Evolutionary conservation across 169 alveolate species (phyloP).

Genomic region (Plasmodium falciparum): DNA sequence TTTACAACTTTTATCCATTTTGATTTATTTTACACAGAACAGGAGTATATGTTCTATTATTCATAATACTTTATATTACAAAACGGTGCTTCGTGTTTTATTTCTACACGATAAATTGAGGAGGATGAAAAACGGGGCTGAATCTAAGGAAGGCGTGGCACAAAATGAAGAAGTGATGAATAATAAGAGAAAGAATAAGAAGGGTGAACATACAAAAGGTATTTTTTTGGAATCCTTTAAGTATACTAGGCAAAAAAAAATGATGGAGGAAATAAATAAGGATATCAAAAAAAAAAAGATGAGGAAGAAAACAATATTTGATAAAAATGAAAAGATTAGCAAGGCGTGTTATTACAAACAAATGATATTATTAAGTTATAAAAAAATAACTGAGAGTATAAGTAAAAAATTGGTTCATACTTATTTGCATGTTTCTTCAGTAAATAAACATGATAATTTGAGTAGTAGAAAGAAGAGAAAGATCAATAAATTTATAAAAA

Average conservation of each 20-base stretch:
- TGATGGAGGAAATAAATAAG: not conserved
- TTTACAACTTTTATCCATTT: slow-evolving; percentile 52
- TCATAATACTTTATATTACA: slow-evolving; percentile 48
- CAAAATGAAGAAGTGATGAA: not conserved
- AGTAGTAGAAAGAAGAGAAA: not conserved
- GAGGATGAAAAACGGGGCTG: not conserved
- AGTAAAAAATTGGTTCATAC: slow-evolving; percentile 43
- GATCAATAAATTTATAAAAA: slow-evolving; percentile 4
- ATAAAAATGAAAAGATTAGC: not conserved
- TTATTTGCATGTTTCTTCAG: slow-evolving; percentile 1
- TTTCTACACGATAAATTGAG: not conserved
- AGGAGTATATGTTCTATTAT: slow-evolving; percentile 9
- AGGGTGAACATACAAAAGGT: too few relatives aligned
- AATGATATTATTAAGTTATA: slow-evolving; percentile 31
- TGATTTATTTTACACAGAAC: slow-evolving; percentile 58
- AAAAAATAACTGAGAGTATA: slow-evolving; percentile 29
- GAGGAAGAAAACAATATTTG: not conserved
- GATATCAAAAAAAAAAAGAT: not conserved
- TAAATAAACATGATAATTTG: not conserved
- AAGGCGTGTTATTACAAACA: not conserved
- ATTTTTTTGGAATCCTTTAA: too few relatives aligned
- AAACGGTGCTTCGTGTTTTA: slow-evolving; percentile 14
- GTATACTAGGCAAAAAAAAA: too few relatives aligned
- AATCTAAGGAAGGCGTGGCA: not conserved
- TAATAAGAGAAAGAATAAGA: too few relatives aligned